Conservation (phyloP, 23 red algal species). For the Gracilaria caudata region DNA sequence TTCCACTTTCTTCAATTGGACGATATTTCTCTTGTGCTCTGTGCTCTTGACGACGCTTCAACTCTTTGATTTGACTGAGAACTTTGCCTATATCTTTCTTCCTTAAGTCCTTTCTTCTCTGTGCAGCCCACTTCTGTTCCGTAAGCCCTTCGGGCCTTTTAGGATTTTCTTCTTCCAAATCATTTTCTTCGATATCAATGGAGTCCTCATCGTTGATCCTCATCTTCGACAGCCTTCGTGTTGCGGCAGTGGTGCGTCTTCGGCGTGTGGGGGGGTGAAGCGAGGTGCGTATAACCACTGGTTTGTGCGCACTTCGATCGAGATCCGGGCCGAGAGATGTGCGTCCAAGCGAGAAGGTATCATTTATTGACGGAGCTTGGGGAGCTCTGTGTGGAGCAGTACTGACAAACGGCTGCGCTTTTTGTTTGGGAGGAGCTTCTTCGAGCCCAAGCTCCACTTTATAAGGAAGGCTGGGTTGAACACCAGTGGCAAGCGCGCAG, state of each 20-base stretch:
- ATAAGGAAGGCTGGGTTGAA: conserved; percentile 18
- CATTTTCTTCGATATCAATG: background rate
- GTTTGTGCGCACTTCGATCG: background rate
- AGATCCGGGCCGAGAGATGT: conserved; percentile 14
- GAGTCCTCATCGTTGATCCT: background rate
- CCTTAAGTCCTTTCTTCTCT: background rate
- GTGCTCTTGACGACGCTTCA: background rate
- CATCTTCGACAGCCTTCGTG: background rate
- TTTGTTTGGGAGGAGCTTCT: conserved; percentile 23
- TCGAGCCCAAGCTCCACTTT: conserved; percentile 27
- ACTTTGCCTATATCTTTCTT: conserved; percentile 16
- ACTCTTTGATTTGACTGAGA: background rate
- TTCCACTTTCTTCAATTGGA: background rate
- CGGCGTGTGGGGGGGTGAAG: background rate
- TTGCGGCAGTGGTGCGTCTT: background rate
- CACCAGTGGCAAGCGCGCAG: conserved; percentile 18
- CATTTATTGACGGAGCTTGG: conserved; percentile 31
- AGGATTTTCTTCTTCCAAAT: background rate
- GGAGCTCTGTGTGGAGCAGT: background rate
- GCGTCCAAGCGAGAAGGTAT: conserved; percentile 34
- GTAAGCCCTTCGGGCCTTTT: conserved; percentile 6
- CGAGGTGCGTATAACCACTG: background rate
- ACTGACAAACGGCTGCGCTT: conserved; percentile 18
- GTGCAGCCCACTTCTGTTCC: background rate
- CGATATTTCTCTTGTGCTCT: conserved; percentile 15